phyloP scores from a whole-genome alignment of 192 early-diverging fungal species.

The Anaeromyces robustus region DNA sequence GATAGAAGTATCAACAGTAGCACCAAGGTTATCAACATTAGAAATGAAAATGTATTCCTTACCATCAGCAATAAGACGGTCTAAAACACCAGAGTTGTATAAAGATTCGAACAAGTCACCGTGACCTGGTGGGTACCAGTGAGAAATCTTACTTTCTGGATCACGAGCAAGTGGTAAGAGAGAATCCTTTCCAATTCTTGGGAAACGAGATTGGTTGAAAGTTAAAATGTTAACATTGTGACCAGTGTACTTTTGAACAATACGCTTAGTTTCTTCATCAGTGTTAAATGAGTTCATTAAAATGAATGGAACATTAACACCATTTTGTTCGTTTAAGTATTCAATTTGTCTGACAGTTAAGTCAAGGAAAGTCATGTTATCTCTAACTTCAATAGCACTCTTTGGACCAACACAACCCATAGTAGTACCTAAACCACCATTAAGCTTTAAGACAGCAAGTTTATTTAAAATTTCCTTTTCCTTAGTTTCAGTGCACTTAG shows the following conservation, averaged over 20 bases:
- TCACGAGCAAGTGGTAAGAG: constrained; percentile 64
- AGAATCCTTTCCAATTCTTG: constrained; percentile 84
- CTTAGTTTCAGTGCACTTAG: constrained; percentile 15
- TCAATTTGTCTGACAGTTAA: constrained; percentile 97
- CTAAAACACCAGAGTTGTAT: constrained; percentile 51
- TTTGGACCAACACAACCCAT: constrained; percentile 99
- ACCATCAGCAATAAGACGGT: constrained; percentile 79
- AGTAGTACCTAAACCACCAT: constrained; percentile 96
- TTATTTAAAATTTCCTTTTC: constrained; percentile 56
- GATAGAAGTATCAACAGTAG: constrained; percentile 86
- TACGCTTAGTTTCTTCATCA: constrained; percentile 88
- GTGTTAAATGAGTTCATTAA: constrained; percentile 99
- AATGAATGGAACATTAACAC: constrained; percentile 88
- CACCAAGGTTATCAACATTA: constrained; percentile 97
- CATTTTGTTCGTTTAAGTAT: constrained; percentile 79
- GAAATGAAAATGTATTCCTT: constrained; percentile 98
- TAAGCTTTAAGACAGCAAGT: constrained; percentile 96
- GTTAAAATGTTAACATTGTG: constrained; percentile 89
- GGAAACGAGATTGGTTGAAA: constrained; percentile 94
- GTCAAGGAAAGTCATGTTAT: constrained; percentile 96
- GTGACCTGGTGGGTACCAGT: constrained; percentile 89
- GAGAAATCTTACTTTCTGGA: constrained; percentile 44
- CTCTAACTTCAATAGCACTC: constrained; percentile 94
- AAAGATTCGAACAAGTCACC: constrained; percentile 84
- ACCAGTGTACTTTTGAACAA: constrained; percentile 92